Evolutionary conservation across 805 yeast genomes (phyloP), one percentile per base, ranked within the genome.

Genomic region (Lachancea cidri): DNA sequence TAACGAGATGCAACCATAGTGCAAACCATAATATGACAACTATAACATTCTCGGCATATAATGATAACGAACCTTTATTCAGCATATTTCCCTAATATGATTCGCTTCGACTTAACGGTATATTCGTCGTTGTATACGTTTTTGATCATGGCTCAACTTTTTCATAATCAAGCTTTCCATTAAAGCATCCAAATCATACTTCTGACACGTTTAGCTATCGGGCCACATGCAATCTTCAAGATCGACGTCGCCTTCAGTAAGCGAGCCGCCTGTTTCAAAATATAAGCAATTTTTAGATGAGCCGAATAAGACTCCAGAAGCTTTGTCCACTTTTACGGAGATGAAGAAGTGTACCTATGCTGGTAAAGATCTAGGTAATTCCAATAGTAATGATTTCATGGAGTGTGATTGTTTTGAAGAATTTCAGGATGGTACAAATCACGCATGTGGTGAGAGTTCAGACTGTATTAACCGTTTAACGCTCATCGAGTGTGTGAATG

Each of bases 391-490:
- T 55, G 81, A 80, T 47, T 73, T 74, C 48, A 88, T 91, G 93
- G 77, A 89, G 13, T 91, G 98, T 70, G 97, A 88, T 57, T 91
- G 98, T 69, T 53, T 44, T 33, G 85, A 73, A 59, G 72, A 70
- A 15, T 71, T 62, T 38, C 52, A 44, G 45, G 68, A 66, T 17
- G 74, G 68, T 1, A 54, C 53, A 5, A 67, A 66, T 41, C 77
- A 77, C 50, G 95, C 97, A 1, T 91, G 98, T 72, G 86, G 80
- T 25, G 86, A 83, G 22, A 80, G 81, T 48, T 82, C 93, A 13
- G 88, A 83, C 60, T 91, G 98, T 73, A 88, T 93, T 54, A 91
- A 91, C 64, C 68, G 98, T 38, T 74, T 88, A 38, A 93, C 98
- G 0, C 83, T 88, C 30, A 88, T 91, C 36, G 98, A 91, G 64